phyloP scores from a whole-genome alignment of 2,329 filamentous ascomycete genomes.

The Orbilia quercus region DNA sequence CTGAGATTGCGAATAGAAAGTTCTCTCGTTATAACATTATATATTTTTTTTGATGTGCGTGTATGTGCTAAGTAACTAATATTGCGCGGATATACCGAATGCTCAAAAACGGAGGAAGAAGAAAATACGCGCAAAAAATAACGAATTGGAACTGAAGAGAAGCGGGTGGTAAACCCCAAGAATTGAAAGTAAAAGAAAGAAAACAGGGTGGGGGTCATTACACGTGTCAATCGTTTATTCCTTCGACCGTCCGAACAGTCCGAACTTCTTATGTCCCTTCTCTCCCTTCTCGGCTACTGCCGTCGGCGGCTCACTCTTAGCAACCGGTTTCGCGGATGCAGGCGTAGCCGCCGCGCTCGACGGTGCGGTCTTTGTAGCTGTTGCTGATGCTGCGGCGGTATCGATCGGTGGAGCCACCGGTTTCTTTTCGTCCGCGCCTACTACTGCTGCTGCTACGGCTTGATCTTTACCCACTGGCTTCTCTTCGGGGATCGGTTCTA shows the following conservation, averaged over 20 bases:
- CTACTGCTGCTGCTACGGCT: conserved; percentile 24
- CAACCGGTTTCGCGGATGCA: conserved; percentile 11
- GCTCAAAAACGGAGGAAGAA: no score
- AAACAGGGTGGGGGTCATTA: no score
- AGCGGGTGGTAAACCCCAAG: no score
- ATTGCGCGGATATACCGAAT: no score
- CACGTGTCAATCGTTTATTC: no score
- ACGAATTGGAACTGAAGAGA: no score
- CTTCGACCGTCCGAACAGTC: conserved; percentile 34
- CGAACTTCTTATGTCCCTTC: conserved; percentile 50
- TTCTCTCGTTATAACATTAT: no score
- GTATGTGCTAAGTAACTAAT: background rate
- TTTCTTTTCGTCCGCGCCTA: conserved; percentile 34
- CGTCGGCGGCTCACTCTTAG: conserved; percentile 33
- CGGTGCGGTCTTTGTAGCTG: conserved; percentile 9
- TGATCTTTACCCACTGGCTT: conserved; percentile 36
- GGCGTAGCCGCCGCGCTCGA: conserved; percentile 13
- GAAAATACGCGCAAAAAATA: no score
- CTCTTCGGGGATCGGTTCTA: conserved; percentile 39
- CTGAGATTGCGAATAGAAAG: no score
- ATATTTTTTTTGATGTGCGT: background rate
- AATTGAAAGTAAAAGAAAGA: no score
- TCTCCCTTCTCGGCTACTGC: conserved; percentile 34
- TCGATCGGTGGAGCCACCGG: conserved; percentile 39
- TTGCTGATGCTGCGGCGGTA: conserved; percentile 19